These are phyloP conservation scores for Pseudogymnoascus sp. DNA, from an alignment of 2,329 filamentous ascomycete species.

Conservation along the genomic window DNA sequence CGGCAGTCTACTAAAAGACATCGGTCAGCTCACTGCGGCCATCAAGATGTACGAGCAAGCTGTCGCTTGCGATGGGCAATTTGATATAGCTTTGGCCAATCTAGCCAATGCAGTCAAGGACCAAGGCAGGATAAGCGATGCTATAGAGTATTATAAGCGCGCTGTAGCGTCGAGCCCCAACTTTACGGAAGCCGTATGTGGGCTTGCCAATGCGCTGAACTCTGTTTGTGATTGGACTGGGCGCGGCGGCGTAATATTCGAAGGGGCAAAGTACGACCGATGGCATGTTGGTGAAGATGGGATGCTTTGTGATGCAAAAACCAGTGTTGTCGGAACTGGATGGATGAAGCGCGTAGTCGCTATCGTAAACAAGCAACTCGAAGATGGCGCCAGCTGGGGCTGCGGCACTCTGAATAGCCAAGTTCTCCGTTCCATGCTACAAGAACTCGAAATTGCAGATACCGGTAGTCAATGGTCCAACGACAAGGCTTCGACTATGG, in stretches of 20 bases:
- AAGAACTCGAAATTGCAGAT: constrained; percentile 27
- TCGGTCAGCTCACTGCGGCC: constrained; percentile 82
- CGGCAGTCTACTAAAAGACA: constrained; percentile 90
- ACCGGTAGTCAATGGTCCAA: constrained; percentile 28
- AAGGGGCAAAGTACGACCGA: constrained; percentile 66
- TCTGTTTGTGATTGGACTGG: constrained; percentile 94
- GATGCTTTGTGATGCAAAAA: constrained; percentile 67
- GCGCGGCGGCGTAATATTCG: constrained; percentile 75
- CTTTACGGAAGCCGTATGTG: constrained; percentile 95
- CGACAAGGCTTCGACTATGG: constrained; percentile 29
- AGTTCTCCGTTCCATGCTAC: constrained; percentile 38
- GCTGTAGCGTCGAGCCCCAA: constrained; percentile 89
- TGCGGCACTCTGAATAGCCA: constrained; percentile 56
- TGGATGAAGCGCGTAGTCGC: constrained; percentile 86
- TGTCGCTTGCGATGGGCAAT: constrained; percentile 83
- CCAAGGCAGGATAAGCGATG: constrained; percentile 83
- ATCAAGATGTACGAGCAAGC: constrained; percentile 97
- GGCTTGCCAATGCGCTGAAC: constrained; percentile 87
- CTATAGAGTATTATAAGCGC: constrained; percentile 83
- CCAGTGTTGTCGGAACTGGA: constrained; percentile 57
- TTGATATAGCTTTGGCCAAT: constrained; percentile 95
- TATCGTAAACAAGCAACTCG: constrained; percentile 81
- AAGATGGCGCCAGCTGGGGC: constrained; percentile 82
- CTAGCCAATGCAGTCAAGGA: constrained; percentile 97
- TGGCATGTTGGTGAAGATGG: constrained; percentile 89